Evolutionary conservation across 164 flowering plant species (phyloP), one percentile per base, ranked within the genome.

Genomic region (Cinnamomum chago): DNA sequence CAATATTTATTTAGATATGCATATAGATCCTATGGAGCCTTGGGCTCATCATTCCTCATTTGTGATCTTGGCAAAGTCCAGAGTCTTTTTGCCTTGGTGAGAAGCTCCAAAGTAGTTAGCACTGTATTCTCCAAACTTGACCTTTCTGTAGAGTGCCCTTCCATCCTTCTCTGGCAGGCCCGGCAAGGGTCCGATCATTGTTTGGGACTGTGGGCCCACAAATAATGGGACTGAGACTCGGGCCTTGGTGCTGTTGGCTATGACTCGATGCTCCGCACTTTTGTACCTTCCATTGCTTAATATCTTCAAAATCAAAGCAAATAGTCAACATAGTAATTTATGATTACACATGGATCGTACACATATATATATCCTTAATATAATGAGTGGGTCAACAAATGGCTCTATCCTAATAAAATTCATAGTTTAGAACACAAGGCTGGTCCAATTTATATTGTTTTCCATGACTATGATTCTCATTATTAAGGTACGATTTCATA

Each of bases 251-350:
- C 58, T 73, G 70, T 73, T 77, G 11, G 80, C 73, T 14, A 69
- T 3, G 22, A 70, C 80, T 22, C 73, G 51, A 30, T 77, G 80
- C 66, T 77, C 80, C 2, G 73, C 80, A 17, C 80, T 77, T 70
- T 77, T 77, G 79, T 72, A 77, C 52, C 68, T 62, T 30, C 79
- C 76, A 73, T 77, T 77, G 76, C 79, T 77, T 25, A 77, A 22
- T 62, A 77, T 77, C 76, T 77, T 58, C 58, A 27, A 51, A 58
- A 58, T n/a, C 47, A 11, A 28, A 18, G 20, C 5, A 0, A 25
- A 50, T 0, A 20, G 13, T 35, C 22, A 30, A 5, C 70, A 67
- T 14, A 5, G 20, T 0, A 30, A 13, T 15, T 67, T 30, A 67
- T 6, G 35, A 7, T 6, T 66, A 20, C 17, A 18, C 11, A 52